A percentile compares a stretch with the other conserved stretches of the same genome.
Conservation (phyloP, 306 rosid genomes). For the Cucurbita maxima region DNA sequence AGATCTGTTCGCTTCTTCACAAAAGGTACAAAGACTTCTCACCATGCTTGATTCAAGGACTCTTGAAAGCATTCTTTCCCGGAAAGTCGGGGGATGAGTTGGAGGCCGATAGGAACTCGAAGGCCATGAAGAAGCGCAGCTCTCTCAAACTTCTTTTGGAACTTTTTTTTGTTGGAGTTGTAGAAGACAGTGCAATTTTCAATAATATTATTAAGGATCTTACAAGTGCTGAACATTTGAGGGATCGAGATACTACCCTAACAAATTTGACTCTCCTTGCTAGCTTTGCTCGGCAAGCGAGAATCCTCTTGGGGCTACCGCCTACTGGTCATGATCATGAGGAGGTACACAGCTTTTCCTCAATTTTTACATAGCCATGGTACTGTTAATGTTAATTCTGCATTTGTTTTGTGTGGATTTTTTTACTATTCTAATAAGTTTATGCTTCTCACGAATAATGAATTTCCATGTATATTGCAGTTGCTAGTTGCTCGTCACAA, state of each 20-base stretch:
- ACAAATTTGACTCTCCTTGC: slow-evolving; percentile 97
- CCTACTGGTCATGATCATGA: slow-evolving; percentile 68
- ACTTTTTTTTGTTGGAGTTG: slow-evolving; percentile 85
- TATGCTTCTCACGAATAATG: background rate
- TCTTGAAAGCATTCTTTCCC: slow-evolving; percentile 76
- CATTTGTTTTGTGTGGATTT: background rate
- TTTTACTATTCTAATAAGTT: background rate
- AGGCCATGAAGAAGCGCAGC: slow-evolving; percentile 98
- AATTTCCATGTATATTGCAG: background rate
- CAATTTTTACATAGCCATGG: background rate
- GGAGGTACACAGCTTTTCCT: slow-evolving; percentile 39
- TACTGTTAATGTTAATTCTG: background rate
- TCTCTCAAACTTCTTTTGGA: slow-evolving; percentile 76
- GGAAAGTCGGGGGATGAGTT: slow-evolving; percentile 79
- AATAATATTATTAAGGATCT: slow-evolving; percentile 82
- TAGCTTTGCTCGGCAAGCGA: slow-evolving; percentile 97
- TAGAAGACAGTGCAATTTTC: slow-evolving; percentile 71
- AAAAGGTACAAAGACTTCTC: slow-evolving; percentile 95
- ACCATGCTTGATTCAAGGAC: slow-evolving; percentile 84
- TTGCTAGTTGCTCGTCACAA: background rate
- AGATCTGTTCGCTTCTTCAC: slow-evolving; percentile 97
- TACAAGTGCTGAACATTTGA: slow-evolving; percentile 66
- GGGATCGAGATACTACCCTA: slow-evolving; percentile 84
- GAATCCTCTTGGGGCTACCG: slow-evolving; percentile 71
- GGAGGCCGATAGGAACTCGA: slow-evolving; percentile 68